Evolutionary conservation across 1,139 yeast species (phyloP), one percentile per base, ranked within the genome.

Genomic region (Debaryomyces sp.): DNA sequence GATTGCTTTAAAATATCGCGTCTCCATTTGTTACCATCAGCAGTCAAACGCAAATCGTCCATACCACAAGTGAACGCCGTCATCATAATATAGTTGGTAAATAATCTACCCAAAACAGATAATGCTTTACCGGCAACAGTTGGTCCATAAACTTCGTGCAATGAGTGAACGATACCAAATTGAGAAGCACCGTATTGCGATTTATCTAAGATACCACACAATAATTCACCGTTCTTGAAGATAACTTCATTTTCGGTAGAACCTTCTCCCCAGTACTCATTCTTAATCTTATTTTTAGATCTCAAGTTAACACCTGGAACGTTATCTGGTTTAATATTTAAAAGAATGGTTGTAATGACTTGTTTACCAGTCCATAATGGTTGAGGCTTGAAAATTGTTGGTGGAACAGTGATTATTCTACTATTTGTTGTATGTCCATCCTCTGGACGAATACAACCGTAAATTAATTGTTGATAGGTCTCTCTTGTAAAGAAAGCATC

Each of bases 301-400:
- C 68, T 70, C 64, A 94, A 77, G 66, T 94, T 94, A 58, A 95
- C 78, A 64, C 99, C 99, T 35, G 97, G 97, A 67, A 91, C 86
- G 54, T 82, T 82, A 15, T 81, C 76, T 4, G 99, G 98, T 57
- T 87, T 89, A 57, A 94, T 88, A 67, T 94, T 94, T 52, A 89
- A 76, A 60, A 88, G 69, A 41, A 94, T 84, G n/a, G 99, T 91
- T 22, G 96, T 84, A 55, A 94, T 91, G 44, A 95, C 82, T 75
- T 95, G 99, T 68, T 95, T 95, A 68, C 99, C 99, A n/a, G 99
- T 94, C 99, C 99, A 95, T 65, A 94, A 69, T 33, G 92, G 90
- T 51, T 77, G 78, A 5, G 99, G 99, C 67, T 92, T 92, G 65
- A 82, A 68, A 44, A 95, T 71, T 2, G 99, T 84, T 36, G 99